Evolutionary conservation across 139 green algal genomes (phyloP), one percentile per base, ranked within the genome.

Genomic region (Choricystis sp.): DNA sequence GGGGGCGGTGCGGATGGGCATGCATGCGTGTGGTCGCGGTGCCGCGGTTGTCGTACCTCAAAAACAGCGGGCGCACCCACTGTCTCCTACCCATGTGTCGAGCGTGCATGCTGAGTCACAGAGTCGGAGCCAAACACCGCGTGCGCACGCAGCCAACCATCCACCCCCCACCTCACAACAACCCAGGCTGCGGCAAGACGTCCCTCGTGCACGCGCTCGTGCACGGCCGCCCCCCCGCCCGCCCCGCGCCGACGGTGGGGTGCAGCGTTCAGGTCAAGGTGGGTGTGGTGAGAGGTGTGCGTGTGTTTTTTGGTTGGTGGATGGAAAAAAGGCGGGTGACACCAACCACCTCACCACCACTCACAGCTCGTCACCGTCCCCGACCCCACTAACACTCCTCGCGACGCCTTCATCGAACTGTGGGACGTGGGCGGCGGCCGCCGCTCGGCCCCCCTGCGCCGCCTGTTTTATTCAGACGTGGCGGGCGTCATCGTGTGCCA

Each of bases 401-500:
- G 20, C 22, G 26, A 9, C 4, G 66, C 64, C 55, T 69, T 69
- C 56, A 24, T 74, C n/a, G 69, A 75, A 60, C 31, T 75, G 19
- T 70, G 64, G 64, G 69, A 75, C 49, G 69, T 75, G 4, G 64
- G 64, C 28, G 69, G 56, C 23, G 49, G 65, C 49, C 26, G 25
- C 16, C 63, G 63, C 4, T 75, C 70, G 60, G 60, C 63, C 56
- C 26, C 63, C 2, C 64, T 75, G 60, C 64, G 69, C 1, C 40
- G 31, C 0, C 31, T 67, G 2, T 70, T 70, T 26, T 75, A 71
- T 56, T 62, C 66, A n/a, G 57, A 69, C 28, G 31, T 70, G 2
- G 70, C 69, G 60, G 69, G 69, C 59, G 64, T 75, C 20, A 64
- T 75, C 19, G 31, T 75, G 3, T 64, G 69, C 3, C 68, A 75